Percentiles rank a stretch among this genome's conserved stretches.
phyloP scores from a whole-genome alignment of 2,329 filamentous ascomycete genomes.

The Aureobasidium sp. region DNA sequence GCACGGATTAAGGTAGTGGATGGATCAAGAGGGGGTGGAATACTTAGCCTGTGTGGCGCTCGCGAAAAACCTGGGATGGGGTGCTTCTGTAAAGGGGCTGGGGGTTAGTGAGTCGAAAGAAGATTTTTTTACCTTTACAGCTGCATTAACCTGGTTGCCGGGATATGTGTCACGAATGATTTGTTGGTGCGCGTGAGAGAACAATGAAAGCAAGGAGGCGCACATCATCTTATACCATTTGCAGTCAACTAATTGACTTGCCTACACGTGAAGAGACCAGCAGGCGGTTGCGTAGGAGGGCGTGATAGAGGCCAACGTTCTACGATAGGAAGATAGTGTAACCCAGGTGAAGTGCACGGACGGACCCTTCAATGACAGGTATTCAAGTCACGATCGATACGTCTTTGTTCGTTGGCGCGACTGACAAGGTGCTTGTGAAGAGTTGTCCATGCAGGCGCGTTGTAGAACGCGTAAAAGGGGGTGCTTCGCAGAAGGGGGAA shows the following conservation, averaged over 20 bases:
- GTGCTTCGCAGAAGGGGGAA: neutral
- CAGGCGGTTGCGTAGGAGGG: constrained; percentile 12
- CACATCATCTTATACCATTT: constrained; percentile 9
- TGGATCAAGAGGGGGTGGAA: constrained; percentile 8
- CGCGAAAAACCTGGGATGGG: constrained; percentile 1
- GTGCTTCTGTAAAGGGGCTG: constrained; percentile 14
- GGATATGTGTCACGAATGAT: constrained; percentile 11
- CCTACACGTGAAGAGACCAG: neutral
- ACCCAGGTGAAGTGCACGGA: constrained; percentile 14
- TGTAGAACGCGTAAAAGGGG: constrained; percentile 15
- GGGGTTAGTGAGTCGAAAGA: constrained; percentile 12
- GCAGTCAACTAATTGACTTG: neutral
- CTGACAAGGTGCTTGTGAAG: constrained; percentile 2
- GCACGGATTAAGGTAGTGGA: constrained; percentile 13
- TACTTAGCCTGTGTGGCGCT: constrained; percentile 15
- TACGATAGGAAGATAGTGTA: constrained; percentile 13
- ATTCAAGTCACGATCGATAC: neutral
- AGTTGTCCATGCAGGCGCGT: constrained; percentile 14
- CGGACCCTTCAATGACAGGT: constrained; percentile 4
- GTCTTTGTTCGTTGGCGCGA: constrained; percentile 7
- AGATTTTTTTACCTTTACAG: constrained; percentile 10
- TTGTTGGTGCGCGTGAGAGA: constrained; percentile 8
- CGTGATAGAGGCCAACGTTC: constrained; percentile 10
- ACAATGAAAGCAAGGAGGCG: constrained; percentile 14
- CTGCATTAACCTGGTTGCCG: constrained; percentile 15